Conservation (phyloP, 1,139 yeast genomes). For the Geotrichum bryndzae region DNA sequence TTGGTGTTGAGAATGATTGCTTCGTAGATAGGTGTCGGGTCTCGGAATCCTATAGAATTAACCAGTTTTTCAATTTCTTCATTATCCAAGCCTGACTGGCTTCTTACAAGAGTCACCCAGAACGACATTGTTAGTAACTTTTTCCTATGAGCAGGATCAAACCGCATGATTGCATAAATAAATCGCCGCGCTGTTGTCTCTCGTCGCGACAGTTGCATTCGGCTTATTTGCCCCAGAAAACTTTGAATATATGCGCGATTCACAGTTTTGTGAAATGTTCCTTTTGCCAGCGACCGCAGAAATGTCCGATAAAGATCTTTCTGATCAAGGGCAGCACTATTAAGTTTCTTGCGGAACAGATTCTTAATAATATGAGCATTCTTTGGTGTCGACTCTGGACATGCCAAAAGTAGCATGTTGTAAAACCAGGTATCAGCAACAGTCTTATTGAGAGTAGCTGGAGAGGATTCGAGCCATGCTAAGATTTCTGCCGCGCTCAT, state of each 20-base stretch:
- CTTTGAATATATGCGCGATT: background rate
- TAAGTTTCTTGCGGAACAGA: background rate
- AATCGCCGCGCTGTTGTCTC: background rate
- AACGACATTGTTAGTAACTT: background rate
- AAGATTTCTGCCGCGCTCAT: background rate
- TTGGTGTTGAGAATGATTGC: conserved; percentile 2
- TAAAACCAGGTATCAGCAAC: conserved; percentile 2
- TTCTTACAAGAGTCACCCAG: background rate
- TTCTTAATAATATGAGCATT: background rate
- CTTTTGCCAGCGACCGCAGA: conserved; percentile 1
- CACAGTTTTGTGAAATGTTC: background rate
- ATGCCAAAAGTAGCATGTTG: background rate
- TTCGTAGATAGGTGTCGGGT: conserved; percentile 2
- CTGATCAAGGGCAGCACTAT: background rate
- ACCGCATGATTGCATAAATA: background rate
- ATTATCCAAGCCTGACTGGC: background rate
- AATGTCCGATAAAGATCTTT: conserved; percentile 1
- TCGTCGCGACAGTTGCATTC: background rate
- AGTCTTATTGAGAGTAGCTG: background rate
- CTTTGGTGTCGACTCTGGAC: background rate
- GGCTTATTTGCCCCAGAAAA: background rate
- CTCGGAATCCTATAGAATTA: background rate
- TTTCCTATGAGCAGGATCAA: background rate
- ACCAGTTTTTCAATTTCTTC: conserved; percentile 2
- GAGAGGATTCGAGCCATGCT: background rate